Evolutionary conservation across 257 asterid genomes (phyloP).

Genomic region (Fraxinus pennsylvanica): DNA sequence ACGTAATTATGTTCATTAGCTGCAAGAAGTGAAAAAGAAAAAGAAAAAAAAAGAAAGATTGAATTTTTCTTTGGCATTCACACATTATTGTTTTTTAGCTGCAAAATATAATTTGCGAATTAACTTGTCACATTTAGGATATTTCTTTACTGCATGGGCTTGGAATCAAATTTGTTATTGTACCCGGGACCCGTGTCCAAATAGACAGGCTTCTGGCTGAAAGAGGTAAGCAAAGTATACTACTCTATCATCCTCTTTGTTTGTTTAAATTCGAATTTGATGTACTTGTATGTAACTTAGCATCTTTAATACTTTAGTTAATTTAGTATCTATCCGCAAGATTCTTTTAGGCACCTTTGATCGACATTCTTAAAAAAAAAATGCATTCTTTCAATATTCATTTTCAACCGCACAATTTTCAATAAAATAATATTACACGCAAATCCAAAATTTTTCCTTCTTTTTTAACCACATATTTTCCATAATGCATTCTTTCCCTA

Average conservation of each 20-base stretch:
- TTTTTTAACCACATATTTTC: no score
- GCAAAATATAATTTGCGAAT: slow-evolving; percentile 2
- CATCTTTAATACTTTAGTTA: neutral
- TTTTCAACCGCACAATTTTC: no score
- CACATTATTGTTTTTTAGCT: neutral
- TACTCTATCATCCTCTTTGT: neutral
- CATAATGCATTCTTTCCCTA: no score
- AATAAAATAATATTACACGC: no score
- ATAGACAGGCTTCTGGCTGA: slow-evolving; percentile 76
- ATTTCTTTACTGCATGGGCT: slow-evolving; percentile 88
- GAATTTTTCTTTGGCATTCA: neutral
- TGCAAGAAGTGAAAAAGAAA: neutral
- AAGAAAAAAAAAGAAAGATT: neutral
- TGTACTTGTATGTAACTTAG: neutral
- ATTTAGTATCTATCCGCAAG: slow-evolving; percentile 2
- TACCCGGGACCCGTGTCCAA: slow-evolving; percentile 93
- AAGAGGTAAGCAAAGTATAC: slow-evolving; percentile 49
- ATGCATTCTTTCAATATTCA: no score
- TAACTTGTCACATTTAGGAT: slow-evolving; percentile 50
- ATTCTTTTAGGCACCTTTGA: neutral
- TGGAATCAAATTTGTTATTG: slow-evolving; percentile 94
- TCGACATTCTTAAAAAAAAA: no score
- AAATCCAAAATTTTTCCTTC: no score
- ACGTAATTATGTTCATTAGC: slow-evolving; percentile 13
- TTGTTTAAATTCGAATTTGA: neutral